Percentiles rank a stretch among this genome's conserved stretches.
Conservation (phyloP, 106 monocot species). For the Vanilla planifolia region DNA sequence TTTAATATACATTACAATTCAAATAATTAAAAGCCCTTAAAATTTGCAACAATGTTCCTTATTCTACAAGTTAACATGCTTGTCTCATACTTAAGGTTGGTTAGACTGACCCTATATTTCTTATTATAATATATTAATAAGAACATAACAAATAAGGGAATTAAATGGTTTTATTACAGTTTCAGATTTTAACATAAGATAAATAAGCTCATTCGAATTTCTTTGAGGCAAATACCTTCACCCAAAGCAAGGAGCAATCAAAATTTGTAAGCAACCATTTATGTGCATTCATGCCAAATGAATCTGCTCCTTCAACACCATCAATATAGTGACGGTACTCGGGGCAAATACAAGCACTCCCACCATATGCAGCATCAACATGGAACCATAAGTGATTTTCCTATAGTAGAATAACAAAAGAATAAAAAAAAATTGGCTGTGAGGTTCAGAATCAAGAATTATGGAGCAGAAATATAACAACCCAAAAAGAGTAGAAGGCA, state of each 20-base stretch:
- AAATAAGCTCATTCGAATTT: no score
- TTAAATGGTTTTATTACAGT: no score
- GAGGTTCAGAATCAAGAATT: neutral
- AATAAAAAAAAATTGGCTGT: neutral
- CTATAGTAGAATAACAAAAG: constrained; percentile 16
- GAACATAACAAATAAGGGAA: neutral
- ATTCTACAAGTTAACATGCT: no score
- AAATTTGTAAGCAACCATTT: constrained; percentile 96
- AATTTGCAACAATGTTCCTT: no score
- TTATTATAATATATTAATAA: no score
- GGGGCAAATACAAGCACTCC: constrained; percentile 92
- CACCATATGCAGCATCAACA: constrained; percentile 94
- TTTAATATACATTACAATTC: neutral
- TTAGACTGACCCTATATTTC: no score
- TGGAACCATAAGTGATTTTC: constrained; percentile 63
- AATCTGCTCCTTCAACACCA: constrained; percentile 86
- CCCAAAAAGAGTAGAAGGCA: neutral
- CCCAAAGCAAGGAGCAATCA: constrained; percentile 90
- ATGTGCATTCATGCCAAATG: constrained; percentile 89
- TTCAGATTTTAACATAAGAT: constrained; percentile 3
- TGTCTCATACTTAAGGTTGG: no score
- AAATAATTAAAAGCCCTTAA: neutral
- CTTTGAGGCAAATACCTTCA: constrained; percentile 82
- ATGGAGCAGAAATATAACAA: no score
- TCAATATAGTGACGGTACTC: constrained; percentile 69